Evolutionary conservation across 177 flowering plant genomes (phyloP).

Genomic region (Vitis hybrid): DNA sequence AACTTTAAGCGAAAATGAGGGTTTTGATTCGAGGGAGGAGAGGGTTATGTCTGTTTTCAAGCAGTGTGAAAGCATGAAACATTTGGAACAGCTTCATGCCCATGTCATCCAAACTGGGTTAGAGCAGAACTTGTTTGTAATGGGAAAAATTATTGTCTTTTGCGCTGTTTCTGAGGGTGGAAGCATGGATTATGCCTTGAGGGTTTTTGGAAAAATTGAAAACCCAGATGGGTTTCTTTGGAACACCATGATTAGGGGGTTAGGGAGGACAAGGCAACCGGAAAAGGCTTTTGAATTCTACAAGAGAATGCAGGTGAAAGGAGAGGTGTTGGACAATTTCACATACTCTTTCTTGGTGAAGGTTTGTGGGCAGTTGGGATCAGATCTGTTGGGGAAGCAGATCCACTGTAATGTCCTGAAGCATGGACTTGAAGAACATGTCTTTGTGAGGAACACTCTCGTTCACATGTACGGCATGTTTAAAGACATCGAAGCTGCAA

Average conservation of each 20-base stretch:
- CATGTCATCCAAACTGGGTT: slow-evolving; percentile 41
- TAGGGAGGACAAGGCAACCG: slow-evolving; percentile 30
- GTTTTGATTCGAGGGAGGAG: slow-evolving; percentile 19
- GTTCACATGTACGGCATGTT: slow-evolving; percentile 50
- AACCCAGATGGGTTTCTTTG: slow-evolving; percentile 66
- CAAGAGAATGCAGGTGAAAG: slow-evolving; percentile 41
- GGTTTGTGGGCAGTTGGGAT: slow-evolving; percentile 37
- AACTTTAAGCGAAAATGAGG: slow-evolving; percentile 9
- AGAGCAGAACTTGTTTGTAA: slow-evolving; percentile 33
- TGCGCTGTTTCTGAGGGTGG: slow-evolving; percentile 40
- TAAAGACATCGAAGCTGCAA: slow-evolving; percentile 31
- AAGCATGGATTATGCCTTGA: slow-evolving; percentile 50
- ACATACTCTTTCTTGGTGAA: slow-evolving; percentile 61
- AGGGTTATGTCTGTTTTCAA: slow-evolving; percentile 34
- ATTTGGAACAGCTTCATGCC: slow-evolving; percentile 50
- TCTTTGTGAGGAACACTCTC: slow-evolving; percentile 53
- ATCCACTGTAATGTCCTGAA: slow-evolving; percentile 39
- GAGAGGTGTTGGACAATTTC: slow-evolving; percentile 46
- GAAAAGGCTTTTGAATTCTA: slow-evolving; percentile 39
- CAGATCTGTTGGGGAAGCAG: slow-evolving; percentile 39
- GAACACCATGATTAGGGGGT: slow-evolving; percentile 72
- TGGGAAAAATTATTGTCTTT: slow-evolving; percentile 49
- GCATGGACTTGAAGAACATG: slow-evolving; percentile 47
- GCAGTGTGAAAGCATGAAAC: slow-evolving; percentile 33
- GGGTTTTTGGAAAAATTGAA: slow-evolving; percentile 38